phyloP scores from a whole-genome alignment of 805 yeast species.

The Maudiozyma turicensis region DNA sequence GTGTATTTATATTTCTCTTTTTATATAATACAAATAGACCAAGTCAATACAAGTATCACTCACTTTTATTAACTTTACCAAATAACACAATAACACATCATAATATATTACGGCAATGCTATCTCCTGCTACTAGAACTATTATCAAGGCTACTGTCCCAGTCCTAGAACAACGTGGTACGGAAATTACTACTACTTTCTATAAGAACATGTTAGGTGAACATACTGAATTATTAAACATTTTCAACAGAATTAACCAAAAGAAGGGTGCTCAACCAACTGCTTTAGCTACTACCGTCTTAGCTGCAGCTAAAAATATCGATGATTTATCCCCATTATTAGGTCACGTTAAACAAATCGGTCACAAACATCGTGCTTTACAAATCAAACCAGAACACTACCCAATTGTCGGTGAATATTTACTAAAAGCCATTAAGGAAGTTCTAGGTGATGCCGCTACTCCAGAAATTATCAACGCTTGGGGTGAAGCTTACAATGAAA shows the following conservation, averaged over 20 bases:
- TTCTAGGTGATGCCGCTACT: conserved; percentile 54
- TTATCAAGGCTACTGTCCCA: conserved; percentile 44
- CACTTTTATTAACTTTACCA: neutral
- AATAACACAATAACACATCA: neutral
- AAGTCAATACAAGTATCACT: neutral
- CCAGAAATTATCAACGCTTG: conserved; percentile 52
- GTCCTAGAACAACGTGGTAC: conserved; percentile 47
- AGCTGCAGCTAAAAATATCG: conserved; percentile 53
- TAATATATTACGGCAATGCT: conserved; percentile 14
- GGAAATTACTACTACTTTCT: conserved; percentile 44
- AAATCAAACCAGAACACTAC: conserved; percentile 54
- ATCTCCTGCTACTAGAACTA: conserved; percentile 27
- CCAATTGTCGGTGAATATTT: conserved; percentile 52
- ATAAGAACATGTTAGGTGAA: conserved; percentile 42
- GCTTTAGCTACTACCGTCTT: conserved; percentile 54
- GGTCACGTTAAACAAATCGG: conserved; percentile 51
- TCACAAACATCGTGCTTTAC: conserved; percentile 56
- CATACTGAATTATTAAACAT: conserved; percentile 48
- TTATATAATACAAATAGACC: neutral
- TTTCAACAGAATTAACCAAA: conserved; percentile 54
- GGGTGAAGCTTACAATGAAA: conserved; percentile 52
- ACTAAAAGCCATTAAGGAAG: conserved; percentile 42
- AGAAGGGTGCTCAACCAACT: conserved; percentile 45
- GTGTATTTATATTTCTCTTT: neutral
- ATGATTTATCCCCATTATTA: conserved; percentile 43